Percentiles rank a stretch among this genome's conserved stretches.
Evolutionary conservation across 768 basidiomycete genomes (phyloP).

Genomic region (Leucosporidium creatinivorum): DNA sequence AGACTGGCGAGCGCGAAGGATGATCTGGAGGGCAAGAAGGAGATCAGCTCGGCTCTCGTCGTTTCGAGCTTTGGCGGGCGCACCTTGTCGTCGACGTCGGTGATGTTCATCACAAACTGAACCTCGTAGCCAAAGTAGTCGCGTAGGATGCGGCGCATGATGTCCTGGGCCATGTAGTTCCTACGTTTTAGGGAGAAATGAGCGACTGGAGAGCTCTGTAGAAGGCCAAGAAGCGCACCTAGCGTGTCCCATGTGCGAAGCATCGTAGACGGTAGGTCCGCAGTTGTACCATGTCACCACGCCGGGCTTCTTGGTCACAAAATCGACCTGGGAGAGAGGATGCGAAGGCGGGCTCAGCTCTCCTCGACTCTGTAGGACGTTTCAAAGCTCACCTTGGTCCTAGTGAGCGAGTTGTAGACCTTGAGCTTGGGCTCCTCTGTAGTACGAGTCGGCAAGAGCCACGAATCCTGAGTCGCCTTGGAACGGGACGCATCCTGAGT

Average conservation of each 20-base stretch:
- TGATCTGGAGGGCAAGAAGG: slow-evolving; percentile 57
- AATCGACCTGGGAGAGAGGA: slow-evolving; percentile 50
- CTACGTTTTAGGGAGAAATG: slow-evolving; percentile 43
- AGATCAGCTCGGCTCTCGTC: neutral
- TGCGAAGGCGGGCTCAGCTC: neutral
- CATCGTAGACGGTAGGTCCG: slow-evolving; percentile 97
- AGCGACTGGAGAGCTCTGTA: neutral
- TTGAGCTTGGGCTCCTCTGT: slow-evolving; percentile 61
- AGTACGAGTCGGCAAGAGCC: slow-evolving; percentile 50
- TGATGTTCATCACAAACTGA: slow-evolving; percentile 98
- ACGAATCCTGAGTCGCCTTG: slow-evolving; percentile 37
- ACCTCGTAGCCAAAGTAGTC: slow-evolving; percentile 98
- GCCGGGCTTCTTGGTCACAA: slow-evolving; percentile 29
- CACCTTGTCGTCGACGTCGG: slow-evolving; percentile 99
- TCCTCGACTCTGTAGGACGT: neutral
- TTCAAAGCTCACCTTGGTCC: slow-evolving; percentile 60
- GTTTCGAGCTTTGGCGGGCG: slow-evolving; percentile 13
- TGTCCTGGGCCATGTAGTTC: slow-evolving; percentile 94
- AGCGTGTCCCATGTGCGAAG: slow-evolving; percentile 97
- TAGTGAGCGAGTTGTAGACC: slow-evolving; percentile 88
- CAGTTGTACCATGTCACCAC: slow-evolving; percentile 97
- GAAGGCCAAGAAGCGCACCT: slow-evolving; percentile 50
- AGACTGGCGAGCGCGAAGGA: slow-evolving; percentile 69
- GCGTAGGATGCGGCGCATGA: slow-evolving; percentile 76
- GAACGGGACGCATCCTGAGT: neutral